Evolutionary conservation across 495 filamentous ascomycete species (phyloP).

Genomic region (Neurospora sp.): DNA sequence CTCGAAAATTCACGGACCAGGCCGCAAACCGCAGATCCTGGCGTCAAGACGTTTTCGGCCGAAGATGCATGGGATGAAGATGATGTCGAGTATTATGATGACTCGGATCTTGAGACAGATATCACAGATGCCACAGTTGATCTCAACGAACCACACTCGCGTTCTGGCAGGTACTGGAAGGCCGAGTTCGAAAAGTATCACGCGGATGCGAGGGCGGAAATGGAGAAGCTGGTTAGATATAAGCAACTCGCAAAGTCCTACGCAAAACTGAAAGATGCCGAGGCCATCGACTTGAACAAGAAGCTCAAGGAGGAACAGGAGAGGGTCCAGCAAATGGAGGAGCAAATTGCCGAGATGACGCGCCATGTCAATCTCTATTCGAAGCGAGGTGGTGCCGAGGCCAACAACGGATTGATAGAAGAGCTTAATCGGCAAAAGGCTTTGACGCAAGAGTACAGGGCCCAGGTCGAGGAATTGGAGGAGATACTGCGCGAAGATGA

Average conservation of each 20-base stretch:
- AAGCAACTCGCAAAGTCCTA: conserved; percentile 78
- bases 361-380: conserved; percentile 35
- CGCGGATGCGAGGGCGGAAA: conserved; percentile 64
- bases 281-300: conserved; percentile 60
- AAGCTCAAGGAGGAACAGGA: conserved; percentile 56
- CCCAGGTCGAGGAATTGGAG: conserved; percentile 54
- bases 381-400: conserved; percentile 31
- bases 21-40: conserved; percentile 11
- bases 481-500: conserved; percentile 25
- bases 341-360: conserved; percentile 52
- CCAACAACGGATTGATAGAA: conserved; percentile 38
- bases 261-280: conserved; percentile 78
- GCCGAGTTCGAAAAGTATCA: conserved; percentile 77
- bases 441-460: conserved; percentile 56
- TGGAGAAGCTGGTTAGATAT: conserved; percentile 68
- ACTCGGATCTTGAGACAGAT: conserved; percentile 38
- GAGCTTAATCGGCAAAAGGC: conserved; percentile 58
- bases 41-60: conserved; percentile 15
- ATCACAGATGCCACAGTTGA: conserved; percentile 63
- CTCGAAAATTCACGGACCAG: conserved; percentile 32
- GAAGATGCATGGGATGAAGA: conserved; percentile 35
- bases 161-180: conserved; percentile 92
- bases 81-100: conserved; percentile 14
- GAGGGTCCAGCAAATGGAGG: conserved; percentile 39
- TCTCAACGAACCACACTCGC: conserved; percentile 67